Evolutionary conservation across 306 rosid genomes (phyloP).

Genomic region (Luffa acutangula): DNA sequence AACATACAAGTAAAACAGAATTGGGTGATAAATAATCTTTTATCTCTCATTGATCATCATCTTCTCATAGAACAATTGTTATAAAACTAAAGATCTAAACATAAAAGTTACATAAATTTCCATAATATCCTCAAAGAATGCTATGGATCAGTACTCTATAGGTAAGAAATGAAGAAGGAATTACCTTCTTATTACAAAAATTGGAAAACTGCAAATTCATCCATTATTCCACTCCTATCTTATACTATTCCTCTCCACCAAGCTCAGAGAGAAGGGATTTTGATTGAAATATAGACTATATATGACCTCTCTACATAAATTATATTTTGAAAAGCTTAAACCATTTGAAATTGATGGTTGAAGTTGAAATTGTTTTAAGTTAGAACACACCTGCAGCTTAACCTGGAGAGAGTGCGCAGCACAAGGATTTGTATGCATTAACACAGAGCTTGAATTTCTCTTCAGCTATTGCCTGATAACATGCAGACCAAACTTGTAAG

Average conservation of each 20-base stretch:
- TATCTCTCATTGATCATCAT: background rate
- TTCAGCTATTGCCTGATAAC: conserved; percentile 55
- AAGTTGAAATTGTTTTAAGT: background rate
- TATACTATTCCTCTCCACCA: background rate
- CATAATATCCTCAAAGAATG: background rate
- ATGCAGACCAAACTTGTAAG: background rate
- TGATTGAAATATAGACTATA: background rate
- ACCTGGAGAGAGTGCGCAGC: conserved; percentile 48
- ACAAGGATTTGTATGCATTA: conserved; percentile 68
- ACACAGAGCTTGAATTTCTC: conserved; percentile 73
- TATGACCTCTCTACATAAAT: background rate
- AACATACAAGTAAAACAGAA: background rate
- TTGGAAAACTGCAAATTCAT: background rate
- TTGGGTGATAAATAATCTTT: background rate
- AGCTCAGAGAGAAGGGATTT: background rate
- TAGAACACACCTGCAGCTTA: conserved; percentile 12
- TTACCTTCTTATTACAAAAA: background rate
- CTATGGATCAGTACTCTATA: background rate
- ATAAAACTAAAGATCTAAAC: background rate
- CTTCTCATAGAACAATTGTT: background rate
- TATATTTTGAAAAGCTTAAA: background rate
- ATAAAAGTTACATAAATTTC: background rate
- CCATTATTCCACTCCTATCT: background rate
- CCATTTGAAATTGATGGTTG: background rate
- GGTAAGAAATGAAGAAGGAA: background rate